These are phyloP conservation scores for Rhodotorula sp. DNA, from an alignment of 1,284 basidiomycete genomes.

Conservation along the genomic window DNA sequence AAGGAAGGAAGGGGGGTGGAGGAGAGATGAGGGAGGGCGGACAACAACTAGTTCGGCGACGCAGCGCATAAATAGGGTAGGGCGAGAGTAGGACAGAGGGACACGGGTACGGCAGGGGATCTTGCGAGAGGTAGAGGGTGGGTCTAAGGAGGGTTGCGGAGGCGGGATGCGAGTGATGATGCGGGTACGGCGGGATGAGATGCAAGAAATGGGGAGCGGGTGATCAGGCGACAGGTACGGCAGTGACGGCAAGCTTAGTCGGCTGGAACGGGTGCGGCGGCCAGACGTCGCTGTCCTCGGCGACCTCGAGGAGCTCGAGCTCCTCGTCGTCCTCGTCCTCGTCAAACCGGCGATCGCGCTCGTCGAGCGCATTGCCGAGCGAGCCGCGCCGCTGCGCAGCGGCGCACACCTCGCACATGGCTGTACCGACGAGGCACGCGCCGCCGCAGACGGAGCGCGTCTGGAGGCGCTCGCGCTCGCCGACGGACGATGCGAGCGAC, in stretches of 20 bases:
- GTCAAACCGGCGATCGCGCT: conserved; percentile 5
- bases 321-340: conserved; percentile 30
- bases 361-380: conserved; percentile 22
- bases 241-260: neutral
- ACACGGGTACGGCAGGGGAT: neutral
- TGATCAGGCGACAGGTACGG: neutral
- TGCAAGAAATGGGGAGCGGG: neutral
- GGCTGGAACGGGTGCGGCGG: conserved; percentile 42
- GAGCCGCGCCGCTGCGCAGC: conserved; percentile 27
- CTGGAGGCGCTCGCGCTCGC: conserved; percentile 1
- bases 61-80: neutral
- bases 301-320: conserved; percentile 23
- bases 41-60: neutral
- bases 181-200: neutral
- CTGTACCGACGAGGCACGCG: conserved; percentile 36
- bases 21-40: neutral
- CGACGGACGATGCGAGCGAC: conserved; percentile 7
- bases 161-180: neutral
- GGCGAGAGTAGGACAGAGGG: neutral
- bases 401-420: conserved; percentile 41
- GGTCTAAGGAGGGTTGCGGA: no score
- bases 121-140: neutral
- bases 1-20: neutral
- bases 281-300: conserved; percentile 33
- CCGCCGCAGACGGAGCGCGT: conserved; percentile 35